Conservation (phyloP, 2,329 filamentous ascomycete genomes). For the Ophiostoma triangulosporum region DNA sequence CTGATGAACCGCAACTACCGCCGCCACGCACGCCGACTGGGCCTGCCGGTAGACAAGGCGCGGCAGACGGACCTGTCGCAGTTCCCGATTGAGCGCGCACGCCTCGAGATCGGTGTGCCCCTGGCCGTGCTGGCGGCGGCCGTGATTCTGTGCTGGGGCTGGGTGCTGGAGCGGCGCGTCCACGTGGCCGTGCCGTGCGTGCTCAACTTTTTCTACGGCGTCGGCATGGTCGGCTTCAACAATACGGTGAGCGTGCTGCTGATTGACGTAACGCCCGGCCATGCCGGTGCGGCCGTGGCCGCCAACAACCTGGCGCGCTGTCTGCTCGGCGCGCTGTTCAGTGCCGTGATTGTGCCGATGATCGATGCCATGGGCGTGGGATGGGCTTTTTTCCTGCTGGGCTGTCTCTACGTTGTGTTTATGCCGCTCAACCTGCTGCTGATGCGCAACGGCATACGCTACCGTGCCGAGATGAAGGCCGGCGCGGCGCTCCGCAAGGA, state of each 20-base stretch:
- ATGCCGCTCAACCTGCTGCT: slow-evolving; percentile 28
- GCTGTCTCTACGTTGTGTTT: slow-evolving; percentile 26
- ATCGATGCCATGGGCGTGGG: slow-evolving; percentile 26
- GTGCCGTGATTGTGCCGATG: slow-evolving; percentile 38
- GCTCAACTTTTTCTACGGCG: slow-evolving; percentile 32
- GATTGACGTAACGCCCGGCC: slow-evolving; percentile 40
- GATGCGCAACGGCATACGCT: slow-evolving; percentile 29
- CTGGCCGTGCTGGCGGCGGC: slow-evolving; percentile 36
- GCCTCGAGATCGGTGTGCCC: slow-evolving; percentile 35
- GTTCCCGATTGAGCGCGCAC: slow-evolving; percentile 38
- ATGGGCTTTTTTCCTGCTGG: slow-evolving; percentile 37
- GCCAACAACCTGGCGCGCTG: slow-evolving; percentile 44
- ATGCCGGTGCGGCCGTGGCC: slow-evolving; percentile 40
- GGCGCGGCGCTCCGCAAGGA: not conserved
- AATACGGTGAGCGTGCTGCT: slow-evolving; percentile 39
- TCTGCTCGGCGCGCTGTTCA: slow-evolving; percentile 38
- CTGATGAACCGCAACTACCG: slow-evolving; percentile 55
- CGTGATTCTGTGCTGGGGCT: slow-evolving; percentile 36
- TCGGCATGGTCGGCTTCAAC: slow-evolving; percentile 39
- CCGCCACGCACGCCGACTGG: slow-evolving; percentile 40
- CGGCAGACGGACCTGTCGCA: slow-evolving; percentile 34
- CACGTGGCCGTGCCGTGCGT: slow-evolving; percentile 34
- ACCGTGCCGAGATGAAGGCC: slow-evolving; percentile 21
- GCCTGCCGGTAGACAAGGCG: slow-evolving; percentile 38
- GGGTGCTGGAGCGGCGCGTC: slow-evolving; percentile 30